These are phyloP conservation scores for Cytospora chrysosperma DNA, from an alignment of 2,329 filamentous ascomycete genomes.

Conservation along the genomic window DNA sequence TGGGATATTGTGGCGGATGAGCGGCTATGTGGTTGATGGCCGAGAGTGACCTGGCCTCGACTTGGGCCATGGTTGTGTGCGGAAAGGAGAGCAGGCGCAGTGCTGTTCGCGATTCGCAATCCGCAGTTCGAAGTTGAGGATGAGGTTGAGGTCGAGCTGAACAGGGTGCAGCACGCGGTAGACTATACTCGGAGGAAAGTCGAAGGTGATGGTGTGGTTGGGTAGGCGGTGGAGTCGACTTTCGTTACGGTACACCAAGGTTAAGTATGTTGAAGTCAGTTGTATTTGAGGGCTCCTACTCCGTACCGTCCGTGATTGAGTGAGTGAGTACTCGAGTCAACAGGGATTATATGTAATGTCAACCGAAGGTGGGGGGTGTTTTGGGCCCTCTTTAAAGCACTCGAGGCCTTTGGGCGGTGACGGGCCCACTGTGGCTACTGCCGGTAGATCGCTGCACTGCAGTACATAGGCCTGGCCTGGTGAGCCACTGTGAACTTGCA, in stretches of 20 bases:
- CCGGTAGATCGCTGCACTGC: not conserved
- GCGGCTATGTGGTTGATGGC: slow-evolving; percentile 76
- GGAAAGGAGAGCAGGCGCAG: too few relatives aligned
- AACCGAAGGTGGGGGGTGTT: too few relatives aligned
- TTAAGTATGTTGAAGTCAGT: not conserved
- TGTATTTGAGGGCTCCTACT: not conserved
- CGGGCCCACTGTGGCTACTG: not conserved
- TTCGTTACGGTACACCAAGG: not conserved
- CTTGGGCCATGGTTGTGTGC: slow-evolving; percentile 31
- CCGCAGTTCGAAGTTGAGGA: not conserved
- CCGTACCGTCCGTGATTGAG: not conserved
- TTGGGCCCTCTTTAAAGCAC: not conserved
- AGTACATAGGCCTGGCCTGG: not conserved
- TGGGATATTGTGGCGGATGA: slow-evolving; percentile 83
- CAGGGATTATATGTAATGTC: not conserved
- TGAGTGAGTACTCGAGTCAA: too few relatives aligned
- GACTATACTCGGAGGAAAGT: not conserved
- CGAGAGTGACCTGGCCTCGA: slow-evolving; percentile 83
- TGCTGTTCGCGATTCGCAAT: not conserved
- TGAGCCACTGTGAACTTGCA: not conserved
- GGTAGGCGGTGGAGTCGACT: not conserved
- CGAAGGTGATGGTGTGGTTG: not conserved
- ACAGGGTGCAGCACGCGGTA: not conserved
- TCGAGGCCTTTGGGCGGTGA: not conserved
- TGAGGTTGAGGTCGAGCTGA: not conserved